Evolutionary conservation across 768 basidiomycete genomes (phyloP).

Genomic region (Pulveroboletus sp.): DNA sequence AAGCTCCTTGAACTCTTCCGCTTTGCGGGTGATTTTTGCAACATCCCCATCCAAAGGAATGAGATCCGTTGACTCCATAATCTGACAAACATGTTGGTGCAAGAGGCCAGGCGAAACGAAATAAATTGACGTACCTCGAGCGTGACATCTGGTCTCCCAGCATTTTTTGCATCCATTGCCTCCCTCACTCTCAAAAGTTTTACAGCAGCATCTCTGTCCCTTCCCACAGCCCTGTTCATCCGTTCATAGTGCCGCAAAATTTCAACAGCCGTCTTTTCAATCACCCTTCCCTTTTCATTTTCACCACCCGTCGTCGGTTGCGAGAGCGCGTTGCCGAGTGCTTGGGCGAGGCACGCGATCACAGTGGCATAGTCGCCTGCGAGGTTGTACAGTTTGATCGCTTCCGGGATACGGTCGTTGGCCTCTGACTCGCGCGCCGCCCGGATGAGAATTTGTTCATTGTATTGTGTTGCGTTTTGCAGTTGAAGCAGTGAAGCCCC

Average conservation of each 20-base stretch:
- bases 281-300: slow-evolving; percentile 57
- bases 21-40: slow-evolving; percentile 76
- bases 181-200: slow-evolving; percentile 77
- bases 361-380: slow-evolving; percentile 90
- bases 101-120: background rate
- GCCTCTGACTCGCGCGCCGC: slow-evolving; percentile 82
- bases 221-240: slow-evolving; percentile 69
- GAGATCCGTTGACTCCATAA: slow-evolving; percentile 83
- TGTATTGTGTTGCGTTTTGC: slow-evolving; percentile 61
- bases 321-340: slow-evolving; percentile 79
- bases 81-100: slow-evolving; percentile 38
- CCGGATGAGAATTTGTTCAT: slow-evolving; percentile 76
- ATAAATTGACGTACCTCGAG: slow-evolving; percentile 61
- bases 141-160: slow-evolving; percentile 69
- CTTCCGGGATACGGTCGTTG: slow-evolving; percentile 83
- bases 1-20: slow-evolving; percentile 85
- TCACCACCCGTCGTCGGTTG: slow-evolving; percentile 51
- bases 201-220: slow-evolving; percentile 70
- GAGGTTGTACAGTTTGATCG: slow-evolving; percentile 94
- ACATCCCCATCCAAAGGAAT: slow-evolving; percentile 87
- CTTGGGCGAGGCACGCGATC: slow-evolving; percentile 80
- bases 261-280: slow-evolving; percentile 74
- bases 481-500: slow-evolving; percentile 75
- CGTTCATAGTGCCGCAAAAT: slow-evolving; percentile 80
- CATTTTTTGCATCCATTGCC: slow-evolving; percentile 73